phyloP scores from a whole-genome alignment of 108 stramenopile genomes.

The Cyclostephanos tholiformis region DNA sequence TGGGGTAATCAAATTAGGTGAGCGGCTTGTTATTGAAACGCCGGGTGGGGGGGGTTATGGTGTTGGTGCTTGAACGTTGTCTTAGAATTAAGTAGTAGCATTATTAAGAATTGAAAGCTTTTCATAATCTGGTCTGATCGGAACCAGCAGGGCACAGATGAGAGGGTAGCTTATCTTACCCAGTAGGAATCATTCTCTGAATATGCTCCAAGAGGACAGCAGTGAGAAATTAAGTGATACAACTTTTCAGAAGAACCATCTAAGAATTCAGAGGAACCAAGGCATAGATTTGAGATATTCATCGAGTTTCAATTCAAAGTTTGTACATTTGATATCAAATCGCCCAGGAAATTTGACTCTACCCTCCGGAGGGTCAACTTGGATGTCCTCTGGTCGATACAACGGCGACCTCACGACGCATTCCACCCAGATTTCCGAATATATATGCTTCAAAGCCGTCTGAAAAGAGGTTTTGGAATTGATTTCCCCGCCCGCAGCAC shows the following conservation, averaged over 20 bases:
- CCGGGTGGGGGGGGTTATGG: conserved; percentile 90
- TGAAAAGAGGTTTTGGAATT: conserved; percentile 58
- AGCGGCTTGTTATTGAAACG: conserved; percentile 87
- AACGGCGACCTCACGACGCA: conserved; percentile 83
- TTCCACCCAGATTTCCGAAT: conserved; percentile 86
- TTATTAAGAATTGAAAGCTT: background rate
- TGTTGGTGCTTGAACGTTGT: conserved; percentile 2
- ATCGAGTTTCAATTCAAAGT: conserved; percentile 81
- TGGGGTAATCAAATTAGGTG: conserved; percentile 75
- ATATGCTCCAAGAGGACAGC: too few relatives aligned
- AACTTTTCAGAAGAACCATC: background rate
- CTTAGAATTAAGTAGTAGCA: background rate
- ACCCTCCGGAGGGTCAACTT: conserved; percentile 37
- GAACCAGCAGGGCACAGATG: too few relatives aligned
- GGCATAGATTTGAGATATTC: conserved; percentile 73
- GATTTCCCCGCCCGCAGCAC: conserved; percentile 34
- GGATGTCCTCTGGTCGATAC: conserved; percentile 65
- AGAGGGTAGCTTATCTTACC: background rate
- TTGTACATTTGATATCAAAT: conserved; percentile 68
- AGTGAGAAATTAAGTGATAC: background rate
- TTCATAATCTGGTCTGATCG: background rate
- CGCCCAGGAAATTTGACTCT: conserved; percentile 18
- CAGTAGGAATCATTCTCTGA: too few relatives aligned
- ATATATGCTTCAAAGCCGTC: conserved; percentile 74
- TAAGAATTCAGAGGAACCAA: conserved; percentile 74